Evolutionary conservation across 805 yeast genomes (phyloP).

Genomic region (Ogataea sp.): DNA sequence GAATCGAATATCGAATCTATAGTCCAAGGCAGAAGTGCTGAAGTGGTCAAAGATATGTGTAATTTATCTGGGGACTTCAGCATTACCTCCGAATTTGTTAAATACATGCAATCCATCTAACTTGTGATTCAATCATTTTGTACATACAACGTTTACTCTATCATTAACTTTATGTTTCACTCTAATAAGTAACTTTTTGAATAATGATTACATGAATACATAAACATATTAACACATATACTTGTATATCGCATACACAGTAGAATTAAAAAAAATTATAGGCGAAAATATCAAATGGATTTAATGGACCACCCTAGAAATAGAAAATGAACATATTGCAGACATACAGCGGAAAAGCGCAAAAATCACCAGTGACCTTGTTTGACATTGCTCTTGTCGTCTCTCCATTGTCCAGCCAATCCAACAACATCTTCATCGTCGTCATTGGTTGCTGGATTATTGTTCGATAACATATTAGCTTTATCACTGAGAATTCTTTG

Average conservation of each 20-base stretch:
- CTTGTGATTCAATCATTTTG: too few relatives aligned
- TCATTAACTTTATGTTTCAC: too few relatives aligned
- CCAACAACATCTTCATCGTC: constrained; percentile 12
- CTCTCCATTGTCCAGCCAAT: constrained; percentile 24
- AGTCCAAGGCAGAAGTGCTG: constrained; percentile 26
- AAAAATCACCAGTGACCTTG: constrained; percentile 22
- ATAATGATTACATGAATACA: too few relatives aligned
- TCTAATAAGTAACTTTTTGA: too few relatives aligned
- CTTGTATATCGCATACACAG: too few relatives aligned
- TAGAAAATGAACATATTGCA: background rate
- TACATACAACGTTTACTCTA: too few relatives aligned
- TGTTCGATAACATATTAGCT: constrained; percentile 7
- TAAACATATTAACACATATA: too few relatives aligned
- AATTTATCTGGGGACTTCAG: constrained; percentile 5
- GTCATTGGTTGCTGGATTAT: constrained; percentile 1
- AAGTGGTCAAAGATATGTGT: constrained; percentile 29
- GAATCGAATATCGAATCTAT: constrained; percentile 34
- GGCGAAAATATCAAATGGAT: too few relatives aligned
- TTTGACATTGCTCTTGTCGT: constrained; percentile 16
- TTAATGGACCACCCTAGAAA: background rate
- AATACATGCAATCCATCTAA: too few relatives aligned
- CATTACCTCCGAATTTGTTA: constrained; percentile 9
- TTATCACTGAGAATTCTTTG: constrained; percentile 57
- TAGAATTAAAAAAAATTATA: too few relatives aligned
- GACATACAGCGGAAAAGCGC: background rate